A percentile compares a stretch with the other conserved stretches of the same genome.
phyloP scores from a whole-genome alignment of 1,284 basidiomycete species.

The Trichosporon sp. region DNA sequence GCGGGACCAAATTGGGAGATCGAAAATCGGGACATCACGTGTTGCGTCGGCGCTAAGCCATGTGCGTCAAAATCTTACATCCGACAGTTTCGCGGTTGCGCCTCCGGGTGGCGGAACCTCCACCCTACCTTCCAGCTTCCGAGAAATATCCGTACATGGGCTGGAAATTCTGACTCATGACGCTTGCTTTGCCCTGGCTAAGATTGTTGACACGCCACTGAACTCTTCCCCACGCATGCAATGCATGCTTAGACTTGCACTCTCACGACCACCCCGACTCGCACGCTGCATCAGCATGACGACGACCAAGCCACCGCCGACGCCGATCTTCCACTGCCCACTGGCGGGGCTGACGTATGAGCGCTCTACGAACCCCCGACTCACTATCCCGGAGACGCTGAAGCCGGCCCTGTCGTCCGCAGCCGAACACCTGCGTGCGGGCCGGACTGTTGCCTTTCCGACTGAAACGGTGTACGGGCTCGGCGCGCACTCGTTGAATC shows the following conservation, averaged over 20 bases:
- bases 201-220: background rate
- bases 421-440: constrained; percentile 34
- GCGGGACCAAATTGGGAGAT: background rate
- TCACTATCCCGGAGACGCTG: background rate
- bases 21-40: background rate
- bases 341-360: background rate
- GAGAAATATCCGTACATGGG: background rate
- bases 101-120: background rate
- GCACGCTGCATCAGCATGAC: background rate
- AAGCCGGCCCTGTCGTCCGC: constrained; percentile 30
- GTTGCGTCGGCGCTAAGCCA: background rate
- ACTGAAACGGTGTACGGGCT: constrained; percentile 99
- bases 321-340: background rate
- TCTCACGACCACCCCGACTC: background rate
- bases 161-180: constrained; percentile 1
- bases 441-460: constrained; percentile 70
- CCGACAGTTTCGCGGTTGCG: background rate
- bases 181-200: background rate
- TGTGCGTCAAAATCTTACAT: background rate
- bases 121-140: background rate
- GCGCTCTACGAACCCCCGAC: background rate
- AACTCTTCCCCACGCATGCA: background rate
- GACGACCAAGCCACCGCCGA: background rate
- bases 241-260: background rate
- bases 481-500: constrained; percentile 70